phyloP scores from a whole-genome alignment of 495 filamentous ascomycete genomes.

The Daldinia childiae region DNA sequence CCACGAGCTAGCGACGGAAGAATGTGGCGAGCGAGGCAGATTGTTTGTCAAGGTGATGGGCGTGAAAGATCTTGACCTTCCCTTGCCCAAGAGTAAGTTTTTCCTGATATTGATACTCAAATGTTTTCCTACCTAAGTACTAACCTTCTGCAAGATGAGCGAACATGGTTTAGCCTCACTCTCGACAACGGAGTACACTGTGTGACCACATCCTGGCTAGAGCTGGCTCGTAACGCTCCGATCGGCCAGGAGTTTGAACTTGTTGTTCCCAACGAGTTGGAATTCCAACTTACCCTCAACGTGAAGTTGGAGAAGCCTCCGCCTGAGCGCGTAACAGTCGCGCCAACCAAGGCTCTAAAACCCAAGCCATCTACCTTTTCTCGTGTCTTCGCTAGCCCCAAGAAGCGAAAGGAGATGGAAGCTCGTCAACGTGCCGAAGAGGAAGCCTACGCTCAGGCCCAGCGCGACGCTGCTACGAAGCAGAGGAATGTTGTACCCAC shows the following conservation, averaged over 20 bases:
- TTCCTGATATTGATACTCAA: not conserved
- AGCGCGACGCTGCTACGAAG: constrained; percentile 72
- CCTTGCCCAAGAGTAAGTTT: constrained; percentile 83
- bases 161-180: constrained; percentile 90
- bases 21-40: constrained; percentile 88
- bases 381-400: constrained; percentile 90
- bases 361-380: constrained; percentile 86
- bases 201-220: constrained; percentile 94
- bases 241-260: constrained; percentile 99
- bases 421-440: constrained; percentile 79
- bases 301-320: constrained; percentile 89
- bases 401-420: constrained; percentile 94
- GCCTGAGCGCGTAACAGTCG: constrained; percentile 58
- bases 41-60: constrained; percentile 98
- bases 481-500: constrained; percentile 64
- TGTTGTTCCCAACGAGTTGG: constrained; percentile 93
- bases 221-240: constrained; percentile 89
- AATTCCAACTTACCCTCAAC: constrained; percentile 96
- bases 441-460: constrained; percentile 69
- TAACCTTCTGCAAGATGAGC: constrained; percentile 70
- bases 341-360: constrained; percentile 67
- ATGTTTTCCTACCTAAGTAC: constrained; percentile 15
- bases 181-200: constrained; percentile 98
- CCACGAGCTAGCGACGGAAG: constrained; percentile 66
- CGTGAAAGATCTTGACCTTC: constrained; percentile 92